phyloP scores from a whole-genome alignment of 192 early-diverging fungal species.

The Backusella psychrophila region DNA sequence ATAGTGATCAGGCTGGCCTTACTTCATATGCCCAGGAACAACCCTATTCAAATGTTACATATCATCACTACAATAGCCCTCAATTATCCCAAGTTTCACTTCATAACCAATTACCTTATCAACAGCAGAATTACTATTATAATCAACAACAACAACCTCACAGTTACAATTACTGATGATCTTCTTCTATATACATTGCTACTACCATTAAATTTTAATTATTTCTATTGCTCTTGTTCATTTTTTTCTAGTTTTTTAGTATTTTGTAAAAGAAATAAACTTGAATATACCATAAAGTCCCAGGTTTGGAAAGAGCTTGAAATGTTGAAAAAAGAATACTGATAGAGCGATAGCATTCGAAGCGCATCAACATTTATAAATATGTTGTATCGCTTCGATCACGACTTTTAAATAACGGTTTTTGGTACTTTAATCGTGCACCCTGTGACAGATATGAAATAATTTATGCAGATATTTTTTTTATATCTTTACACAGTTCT shows the following conservation, averaged over 20 bases:
- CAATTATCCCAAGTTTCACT: background rate
- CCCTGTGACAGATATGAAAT: too few species aligned
- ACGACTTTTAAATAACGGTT: too few species aligned
- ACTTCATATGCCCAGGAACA: slow-evolving; percentile 7
- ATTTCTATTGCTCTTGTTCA: background rate
- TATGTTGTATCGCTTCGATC: too few species aligned
- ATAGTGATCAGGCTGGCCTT: slow-evolving; percentile 16
- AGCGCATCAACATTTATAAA: too few species aligned
- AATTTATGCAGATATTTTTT: too few species aligned
- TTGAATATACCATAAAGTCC: background rate
- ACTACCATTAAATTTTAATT: background rate
- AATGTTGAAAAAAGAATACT: too few species aligned
- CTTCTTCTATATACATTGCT: background rate
- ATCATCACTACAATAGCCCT: background rate
- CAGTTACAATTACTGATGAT: background rate
- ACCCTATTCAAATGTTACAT: slow-evolving; percentile 5
- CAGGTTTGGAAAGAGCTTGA: background rate
- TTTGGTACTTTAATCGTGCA: too few species aligned
- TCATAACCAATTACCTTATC: background rate
- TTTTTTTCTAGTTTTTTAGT: background rate
- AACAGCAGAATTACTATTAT: background rate
- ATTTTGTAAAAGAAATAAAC: background rate
- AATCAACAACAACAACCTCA: background rate
- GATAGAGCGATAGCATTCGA: too few species aligned
- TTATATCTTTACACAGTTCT: too few species aligned